phyloP scores from a whole-genome alignment of 2,329 filamentous ascomycete genomes.

The Penicillium sp. region DNA sequence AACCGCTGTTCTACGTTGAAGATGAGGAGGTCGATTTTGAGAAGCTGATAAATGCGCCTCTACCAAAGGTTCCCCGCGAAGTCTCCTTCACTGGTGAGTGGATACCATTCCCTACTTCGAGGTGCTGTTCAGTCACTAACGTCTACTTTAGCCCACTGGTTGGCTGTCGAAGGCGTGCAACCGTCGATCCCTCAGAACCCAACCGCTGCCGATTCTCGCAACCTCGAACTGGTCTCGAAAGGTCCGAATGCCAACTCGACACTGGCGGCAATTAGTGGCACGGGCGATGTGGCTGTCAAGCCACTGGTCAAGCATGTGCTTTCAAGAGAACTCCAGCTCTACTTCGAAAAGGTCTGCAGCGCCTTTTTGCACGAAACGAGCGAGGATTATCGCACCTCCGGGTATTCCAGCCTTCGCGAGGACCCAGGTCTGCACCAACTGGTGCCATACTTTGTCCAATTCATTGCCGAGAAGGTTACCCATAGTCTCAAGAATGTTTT shows the following conservation, averaged over 20 bases:
- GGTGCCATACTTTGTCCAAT: slow-evolving; percentile 93
- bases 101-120: neutral
- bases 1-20: slow-evolving; percentile 94
- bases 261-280: slow-evolving; percentile 76
- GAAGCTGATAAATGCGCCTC: slow-evolving; percentile 92
- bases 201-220: slow-evolving; percentile 75
- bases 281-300: slow-evolving; percentile 79
- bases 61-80: slow-evolving; percentile 92
- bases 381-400: slow-evolving; percentile 81
- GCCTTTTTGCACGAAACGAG: slow-evolving; percentile 85
- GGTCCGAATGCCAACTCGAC: slow-evolving; percentile 84
- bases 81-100: slow-evolving; percentile 79
- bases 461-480: slow-evolving; percentile 92
- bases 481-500: slow-evolving; percentile 90
- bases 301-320: slow-evolving; percentile 94
- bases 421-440: slow-evolving; percentile 94
- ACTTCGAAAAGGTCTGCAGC: slow-evolving; percentile 91
- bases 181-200: slow-evolving; percentile 96
- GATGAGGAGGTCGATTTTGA: slow-evolving; percentile 99
- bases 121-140: slow-evolving; percentile 8
- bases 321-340: slow-evolving; percentile 91
- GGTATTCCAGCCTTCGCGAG: slow-evolving; percentile 77
- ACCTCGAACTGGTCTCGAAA: slow-evolving; percentile 84
- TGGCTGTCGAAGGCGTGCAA: slow-evolving; percentile 95
- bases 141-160: slow-evolving; percentile 73